Base-by-base conservation (phyloP, 1,284 basidiomycete genomes). In the Ceratobasidium sp. region DNA sequence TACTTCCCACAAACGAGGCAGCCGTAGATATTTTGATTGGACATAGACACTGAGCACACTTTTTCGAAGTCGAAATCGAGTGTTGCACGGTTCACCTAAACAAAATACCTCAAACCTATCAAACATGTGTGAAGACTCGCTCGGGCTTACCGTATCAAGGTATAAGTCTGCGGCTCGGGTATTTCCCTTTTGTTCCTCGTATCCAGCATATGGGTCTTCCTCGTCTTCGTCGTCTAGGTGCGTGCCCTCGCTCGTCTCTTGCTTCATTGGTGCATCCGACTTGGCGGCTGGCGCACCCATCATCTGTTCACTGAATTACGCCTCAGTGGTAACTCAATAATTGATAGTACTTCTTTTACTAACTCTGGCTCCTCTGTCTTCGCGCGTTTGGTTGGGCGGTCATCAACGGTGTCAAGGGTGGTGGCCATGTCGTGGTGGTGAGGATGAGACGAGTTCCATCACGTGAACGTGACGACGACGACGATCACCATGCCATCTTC, bases 11-110 rank as follows among this genome's bases (percentile, higher is more conserved):
- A 98, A 12, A 99, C 95, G 54, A 99, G 87, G 77, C 97, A 99
- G 25, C 94, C 94, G 76, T 99, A 99, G 72, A 93, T 92, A 79
- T 99, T 97, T 84, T 98, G 95, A 79, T 98, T 97, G 32, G 93
- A 93, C 54, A 94, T 83, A 31, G 93, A 96, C 69, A 99, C 94
- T 8, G 94, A 98, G 83, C 97, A 99, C 32, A 99, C 86, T 83
- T 96, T 94, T 82, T 99, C 97, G 77, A 99, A 99, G 81, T 99
- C 97, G 80, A 99, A 99, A 79, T 99, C 97, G 71, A 99, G 87
- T 43, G 89, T 84, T 68, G 85, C 86, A 69, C 95, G 86, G 76
- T 96, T 94, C 73, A 97, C 91, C 95, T 94, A 75, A 71, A 64
- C 54, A 38, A 35, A 34, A 29, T 40, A 40, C 78, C 68, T 13